Base-by-base conservation (phyloP, 169 alveolate species). In the Plasmodium vivax region DNA sequence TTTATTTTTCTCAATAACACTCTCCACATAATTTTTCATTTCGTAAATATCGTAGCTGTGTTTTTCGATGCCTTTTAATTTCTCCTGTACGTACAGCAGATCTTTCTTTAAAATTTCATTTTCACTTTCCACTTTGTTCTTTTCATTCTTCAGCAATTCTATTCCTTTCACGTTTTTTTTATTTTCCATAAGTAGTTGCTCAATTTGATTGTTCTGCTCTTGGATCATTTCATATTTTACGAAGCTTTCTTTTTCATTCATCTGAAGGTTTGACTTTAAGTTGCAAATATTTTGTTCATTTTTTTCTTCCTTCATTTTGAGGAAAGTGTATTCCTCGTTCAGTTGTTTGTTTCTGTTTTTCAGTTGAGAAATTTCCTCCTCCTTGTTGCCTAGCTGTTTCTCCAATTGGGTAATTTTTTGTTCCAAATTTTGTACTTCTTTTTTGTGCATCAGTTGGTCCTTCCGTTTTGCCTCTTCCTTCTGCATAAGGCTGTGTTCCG, bases 1-100 rank as follows among this genome's bases (percentile, higher is more conserved):
- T 73, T 62, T 92, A 43, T 92, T 82, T 51, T 92, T 82, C 5
- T 92, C 95, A 16, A 92, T 30, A 41, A 27, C 34, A 3, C 27
- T 54, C 43, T 92, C 87, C 58, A 92, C 74, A 81, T 82, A 56
- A 43, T 75, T 72, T 92, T 92, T 92, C 32, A 92, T 92, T 72
- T 92, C 95, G 83, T 92, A 92, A 38, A 82, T 92, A 51, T 92
- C 95, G 75, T 72, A 92, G 84, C 95, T 92, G 68, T 92, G 23
- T 68, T 92, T 82, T 71, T 92, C 92, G 14, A 92, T 72, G 19
- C 84, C 68, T 83, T 92, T 92, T 47, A 92, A 92, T 23, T 82
- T 83, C 14, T 92, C 95, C 36, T 92, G 82, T 36, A 51, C n/a
- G 38, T 45, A 71, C 38, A 30, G 23, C 56, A 92, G 62, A 82